Percentiles rank a stretch among this genome's conserved stretches.
phyloP scores from a whole-genome alignment of 2,329 filamentous ascomycete genomes.

The Bipolaris oryzae region DNA sequence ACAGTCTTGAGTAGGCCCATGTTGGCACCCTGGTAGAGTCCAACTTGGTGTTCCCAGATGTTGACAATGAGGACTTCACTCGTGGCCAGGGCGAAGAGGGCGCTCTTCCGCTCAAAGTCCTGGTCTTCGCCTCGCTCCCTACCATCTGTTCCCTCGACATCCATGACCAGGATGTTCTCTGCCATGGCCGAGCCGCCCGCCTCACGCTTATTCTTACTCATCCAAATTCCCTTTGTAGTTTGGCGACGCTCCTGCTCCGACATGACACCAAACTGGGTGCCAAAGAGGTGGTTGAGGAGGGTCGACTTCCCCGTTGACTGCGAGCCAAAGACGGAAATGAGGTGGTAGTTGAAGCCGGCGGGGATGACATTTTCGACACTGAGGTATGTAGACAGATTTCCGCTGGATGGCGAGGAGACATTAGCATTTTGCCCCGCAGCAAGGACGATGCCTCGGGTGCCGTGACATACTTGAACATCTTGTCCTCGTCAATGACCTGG shows the following conservation, averaged over 20 bases:
- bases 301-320: constrained; percentile 99
- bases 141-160: constrained; percentile 96
- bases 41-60: constrained; percentile 99
- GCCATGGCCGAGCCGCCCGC: constrained; percentile 70
- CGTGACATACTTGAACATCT: constrained; percentile 85
- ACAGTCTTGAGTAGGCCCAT: constrained; percentile 99
- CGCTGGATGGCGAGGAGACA: constrained; percentile 55
- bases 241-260: constrained; percentile 90
- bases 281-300: constrained; percentile 92
- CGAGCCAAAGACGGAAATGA: constrained; percentile 98
- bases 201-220: constrained; percentile 89
- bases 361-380: constrained; percentile 78
- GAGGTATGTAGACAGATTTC: constrained; percentile 81
- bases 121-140: constrained; percentile 96
- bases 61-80: constrained; percentile 98
- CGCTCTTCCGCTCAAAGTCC: constrained; percentile 98
- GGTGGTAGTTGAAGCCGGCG: constrained; percentile 97
- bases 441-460: not conserved
- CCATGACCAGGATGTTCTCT: constrained; percentile 98
- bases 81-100: constrained; percentile 93
- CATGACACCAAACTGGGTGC: constrained; percentile 97
- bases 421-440: constrained; percentile 26
- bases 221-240: constrained; percentile 99
- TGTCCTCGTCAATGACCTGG: constrained; percentile 95
- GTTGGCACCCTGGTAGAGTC: constrained; percentile 96